Evolutionary conservation across 2,329 filamentous ascomycete species (phyloP).

Genomic region (Aspergillus sp.): DNA sequence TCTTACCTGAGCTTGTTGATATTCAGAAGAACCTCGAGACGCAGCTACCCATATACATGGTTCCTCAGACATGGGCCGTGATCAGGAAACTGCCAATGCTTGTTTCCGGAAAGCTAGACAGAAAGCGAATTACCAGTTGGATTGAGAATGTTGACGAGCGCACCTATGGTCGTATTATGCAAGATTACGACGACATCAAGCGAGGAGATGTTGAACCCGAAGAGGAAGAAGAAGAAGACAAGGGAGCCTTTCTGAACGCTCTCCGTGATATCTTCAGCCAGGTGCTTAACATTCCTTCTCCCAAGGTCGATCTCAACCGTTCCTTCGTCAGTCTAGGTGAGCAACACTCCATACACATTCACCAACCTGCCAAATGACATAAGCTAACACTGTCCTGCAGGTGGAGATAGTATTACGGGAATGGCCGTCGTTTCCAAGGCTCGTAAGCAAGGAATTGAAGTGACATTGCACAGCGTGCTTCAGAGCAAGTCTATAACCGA

Average conservation of each 20-base stretch:
- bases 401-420: conserved; percentile 41
- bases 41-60: conserved; percentile 48
- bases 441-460: conserved; percentile 33
- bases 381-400: conserved; percentile 14
- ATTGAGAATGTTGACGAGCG: conserved; percentile 42
- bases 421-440: conserved; percentile 40
- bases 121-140: conserved; percentile 44
- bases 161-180: conserved; percentile 41
- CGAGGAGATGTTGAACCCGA: conserved; percentile 18
- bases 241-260: conserved; percentile 17
- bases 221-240: conserved; percentile 16
- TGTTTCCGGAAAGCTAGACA: conserved; percentile 39
- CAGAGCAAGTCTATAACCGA: conserved; percentile 33
- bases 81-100: conserved; percentile 42
- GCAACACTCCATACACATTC: conserved; percentile 6
- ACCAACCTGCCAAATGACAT: background rate
- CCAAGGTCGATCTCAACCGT: conserved; percentile 34
- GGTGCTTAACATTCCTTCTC: conserved; percentile 35
- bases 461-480: conserved; percentile 36
- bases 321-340: conserved; percentile 39
- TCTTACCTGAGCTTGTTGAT: conserved; percentile 29
- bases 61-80: conserved; percentile 43
- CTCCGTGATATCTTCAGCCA: conserved; percentile 35
- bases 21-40: conserved; percentile 40
- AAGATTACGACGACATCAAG: conserved; percentile 33